Conservation (phyloP, 2,329 filamentous ascomycete genomes). For the Monilinia aucupariae region DNA sequence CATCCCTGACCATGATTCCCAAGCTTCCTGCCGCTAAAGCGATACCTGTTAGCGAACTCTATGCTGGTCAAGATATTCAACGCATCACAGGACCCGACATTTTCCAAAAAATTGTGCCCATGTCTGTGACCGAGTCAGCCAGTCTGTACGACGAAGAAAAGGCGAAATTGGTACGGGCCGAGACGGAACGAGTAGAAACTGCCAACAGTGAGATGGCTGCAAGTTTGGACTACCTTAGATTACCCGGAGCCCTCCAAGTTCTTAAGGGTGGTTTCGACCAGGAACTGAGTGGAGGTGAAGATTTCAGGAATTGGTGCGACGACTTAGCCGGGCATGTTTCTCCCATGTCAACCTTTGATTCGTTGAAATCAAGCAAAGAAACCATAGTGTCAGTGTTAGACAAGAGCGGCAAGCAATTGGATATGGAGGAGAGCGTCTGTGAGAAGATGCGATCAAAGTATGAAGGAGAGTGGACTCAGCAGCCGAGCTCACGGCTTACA, state of each 20-base stretch:
- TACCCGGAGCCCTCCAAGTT: constrained; percentile 84
- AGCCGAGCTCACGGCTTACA: constrained; percentile 85
- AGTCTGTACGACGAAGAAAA: constrained; percentile 98
- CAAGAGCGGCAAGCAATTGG: constrained; percentile 76
- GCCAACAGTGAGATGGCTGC: constrained; percentile 95
- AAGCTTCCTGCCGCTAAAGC: constrained; percentile 95
- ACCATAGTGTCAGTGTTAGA: constrained; percentile 69
- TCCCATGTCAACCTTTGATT: constrained; percentile 73
- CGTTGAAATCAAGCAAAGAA: constrained; percentile 70
- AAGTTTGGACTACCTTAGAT: constrained; percentile 85
- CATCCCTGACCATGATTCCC: constrained; percentile 71
- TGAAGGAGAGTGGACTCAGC: constrained; percentile 91
- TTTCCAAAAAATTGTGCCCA: constrained; percentile 92
- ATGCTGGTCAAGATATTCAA: constrained; percentile 95
- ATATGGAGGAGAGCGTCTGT: constrained; percentile 96
- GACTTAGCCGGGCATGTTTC: constrained; percentile 83
- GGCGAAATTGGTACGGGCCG: constrained; percentile 87
- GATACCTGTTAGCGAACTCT: constrained; percentile 93
- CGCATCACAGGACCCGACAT: constrained; percentile 95
- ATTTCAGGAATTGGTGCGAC: constrained; percentile 90
- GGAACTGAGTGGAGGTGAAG: constrained; percentile 79
- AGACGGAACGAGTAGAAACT: constrained; percentile 86
- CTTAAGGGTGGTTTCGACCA: constrained; percentile 90
- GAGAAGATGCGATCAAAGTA: constrained; percentile 99
- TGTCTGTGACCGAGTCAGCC: constrained; percentile 92